Base-by-base conservation (phyloP, 2,329 filamentous ascomycete genomes). In the Leptographium lundbergii region DNA sequence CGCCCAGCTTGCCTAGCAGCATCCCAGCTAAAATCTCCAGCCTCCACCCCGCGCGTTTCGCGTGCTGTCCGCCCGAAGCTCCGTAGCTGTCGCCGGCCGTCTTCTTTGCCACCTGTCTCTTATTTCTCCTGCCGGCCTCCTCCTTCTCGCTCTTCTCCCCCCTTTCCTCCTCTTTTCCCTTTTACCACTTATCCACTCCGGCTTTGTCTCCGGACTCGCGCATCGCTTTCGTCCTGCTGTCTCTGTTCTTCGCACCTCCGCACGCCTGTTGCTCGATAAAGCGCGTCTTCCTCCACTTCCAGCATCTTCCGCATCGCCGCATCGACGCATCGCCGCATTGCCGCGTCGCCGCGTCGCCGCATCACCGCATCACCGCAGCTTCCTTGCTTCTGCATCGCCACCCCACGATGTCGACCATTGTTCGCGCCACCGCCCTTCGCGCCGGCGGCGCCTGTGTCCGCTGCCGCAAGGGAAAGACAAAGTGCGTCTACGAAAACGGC, bases 401-500 rank as follows among this genome's bases (percentile, higher is more conserved):
- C 36, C 36, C 13, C 53, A 24, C 22, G 6, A 79, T 79, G 77
- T 71, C 77, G 59, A 70, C 73, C 55, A 74, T 78, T 63, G 76
- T 79, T 67, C 78, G 80, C 71, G 78, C 78, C 66, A 83, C 80
- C 64, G 81, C 80, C 69, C 78, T 82, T 59, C 75, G 80, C 67
- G 80, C 80, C 69, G 80, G 80, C 67, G 80, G 80, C 66, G 81
- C 81, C 66, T 84, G 81, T 64, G 81, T 83, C 64, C 79, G 81
- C 70, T 84, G 81, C 70, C 79, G 81, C 69, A 84, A 83, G 68
- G 81, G 81, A 71, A 84, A 84, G 70, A 84, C 81, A 57, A 83
- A 82, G 66, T 84, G 81, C 63, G 80, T 83, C 66, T 84, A 84
- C 71, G 81, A 83, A 63, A 82, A 81, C 65, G 80, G 80, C 57